These are phyloP conservation scores for Talaromyces albobiverticillius DNA, from an alignment of 2,329 filamentous ascomycete genomes.

Conservation along the genomic window DNA sequence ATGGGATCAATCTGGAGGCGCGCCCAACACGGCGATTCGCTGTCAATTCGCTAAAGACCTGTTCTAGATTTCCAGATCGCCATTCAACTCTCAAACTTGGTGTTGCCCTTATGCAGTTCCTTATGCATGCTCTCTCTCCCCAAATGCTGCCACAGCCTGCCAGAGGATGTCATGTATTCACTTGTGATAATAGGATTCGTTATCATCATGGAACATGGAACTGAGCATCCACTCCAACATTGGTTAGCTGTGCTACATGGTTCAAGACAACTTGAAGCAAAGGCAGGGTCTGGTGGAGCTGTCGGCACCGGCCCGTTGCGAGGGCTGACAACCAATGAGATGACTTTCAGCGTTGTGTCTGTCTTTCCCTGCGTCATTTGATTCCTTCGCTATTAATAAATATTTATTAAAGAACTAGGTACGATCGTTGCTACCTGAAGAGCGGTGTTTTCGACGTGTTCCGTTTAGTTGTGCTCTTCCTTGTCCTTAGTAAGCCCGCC, in stretches of 20 bases:
- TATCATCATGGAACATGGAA: too few relatives aligned
- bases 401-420: background rate
- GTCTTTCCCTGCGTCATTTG: background rate
- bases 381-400: background rate
- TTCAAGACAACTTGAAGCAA: too few relatives aligned
- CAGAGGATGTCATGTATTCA: too few relatives aligned
- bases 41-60: background rate
- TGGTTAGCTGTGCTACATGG: too few relatives aligned
- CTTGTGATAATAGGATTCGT: too few relatives aligned
- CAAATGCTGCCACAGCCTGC: too few relatives aligned
- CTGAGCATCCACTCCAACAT: too few relatives aligned
- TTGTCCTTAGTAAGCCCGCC: too few relatives aligned
- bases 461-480: too few relatives aligned
- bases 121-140: background rate
- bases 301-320: background rate
- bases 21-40: background rate
- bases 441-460: too few relatives aligned
- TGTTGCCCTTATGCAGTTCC: background rate
- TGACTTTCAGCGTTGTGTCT: background rate
- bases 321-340: background rate
- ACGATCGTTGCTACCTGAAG: background rate
- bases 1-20: background rate
- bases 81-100: background rate
- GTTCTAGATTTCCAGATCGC: background rate
- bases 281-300: too few relatives aligned